phyloP scores from a whole-genome alignment of 1,139 yeast species.

The Zygosaccharomyces sapae region DNA sequence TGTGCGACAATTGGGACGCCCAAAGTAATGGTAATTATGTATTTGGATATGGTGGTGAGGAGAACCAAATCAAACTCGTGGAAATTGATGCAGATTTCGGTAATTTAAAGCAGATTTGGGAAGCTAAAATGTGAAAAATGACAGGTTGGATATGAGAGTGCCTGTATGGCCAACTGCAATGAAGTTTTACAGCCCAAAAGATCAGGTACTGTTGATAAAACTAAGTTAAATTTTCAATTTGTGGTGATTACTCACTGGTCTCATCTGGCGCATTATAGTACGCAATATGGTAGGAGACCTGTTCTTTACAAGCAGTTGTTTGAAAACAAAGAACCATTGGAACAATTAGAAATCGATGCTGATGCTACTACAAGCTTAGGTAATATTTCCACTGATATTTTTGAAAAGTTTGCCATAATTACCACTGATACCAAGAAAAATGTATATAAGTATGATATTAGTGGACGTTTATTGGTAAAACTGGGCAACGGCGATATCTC shows the following conservation, averaged over 20 bases:
- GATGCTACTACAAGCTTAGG: constrained; percentile 20
- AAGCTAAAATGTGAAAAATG: constrained; percentile 66
- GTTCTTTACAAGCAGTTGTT: constrained; percentile 36
- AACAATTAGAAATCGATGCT: constrained; percentile 21
- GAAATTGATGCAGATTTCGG: constrained; percentile 36
- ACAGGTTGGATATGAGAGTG: constrained; percentile 58
- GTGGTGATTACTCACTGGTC: constrained; percentile 53
- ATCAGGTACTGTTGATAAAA: constrained; percentile 29
- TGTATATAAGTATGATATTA: constrained; percentile 50
- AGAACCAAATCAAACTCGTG: constrained; percentile 56
- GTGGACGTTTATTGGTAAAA: constrained; percentile 43
- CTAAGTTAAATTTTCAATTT: constrained; percentile 38
- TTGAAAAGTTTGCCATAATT: constrained; percentile 22
- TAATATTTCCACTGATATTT: constrained; percentile 19
- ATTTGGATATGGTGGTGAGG: constrained; percentile 73
- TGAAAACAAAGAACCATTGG: constrained; percentile 36
- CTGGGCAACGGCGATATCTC: constrained; percentile 43
- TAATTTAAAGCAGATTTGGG: constrained; percentile 41
- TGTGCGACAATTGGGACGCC: constrained; percentile 43
- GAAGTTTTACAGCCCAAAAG: constrained; percentile 40
- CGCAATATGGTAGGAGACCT: constrained; percentile 59
- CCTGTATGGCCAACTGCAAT: constrained; percentile 53
- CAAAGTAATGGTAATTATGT: constrained; percentile 36
- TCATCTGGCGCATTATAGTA: constrained; percentile 53
- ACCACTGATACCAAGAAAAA: constrained; percentile 32